Conservation (phyloP, 306 rosid genomes). For the Dryas alaskensis region DNA sequence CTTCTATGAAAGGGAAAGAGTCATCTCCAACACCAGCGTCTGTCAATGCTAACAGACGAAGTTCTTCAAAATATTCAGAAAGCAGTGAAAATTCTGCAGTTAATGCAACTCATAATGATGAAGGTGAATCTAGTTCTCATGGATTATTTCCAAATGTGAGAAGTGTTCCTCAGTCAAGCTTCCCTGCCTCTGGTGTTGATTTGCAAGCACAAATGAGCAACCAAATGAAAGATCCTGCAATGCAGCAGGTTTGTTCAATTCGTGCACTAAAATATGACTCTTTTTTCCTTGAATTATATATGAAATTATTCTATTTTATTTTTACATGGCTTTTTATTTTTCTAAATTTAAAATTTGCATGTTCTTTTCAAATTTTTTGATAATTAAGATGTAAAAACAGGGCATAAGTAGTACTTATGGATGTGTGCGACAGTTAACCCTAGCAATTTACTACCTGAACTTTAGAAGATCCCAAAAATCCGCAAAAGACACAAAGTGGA, state of each 20-base stretch:
- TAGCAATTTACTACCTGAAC: not conserved
- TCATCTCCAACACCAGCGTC: constrained; percentile 40
- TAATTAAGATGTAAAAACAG: not conserved
- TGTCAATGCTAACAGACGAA: constrained; percentile 31
- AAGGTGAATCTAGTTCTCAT: constrained; percentile 50
- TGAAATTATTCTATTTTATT: constrained; percentile 7
- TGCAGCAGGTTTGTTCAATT: constrained; percentile 71
- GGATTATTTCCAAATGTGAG: constrained; percentile 44
- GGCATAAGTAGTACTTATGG: not conserved
- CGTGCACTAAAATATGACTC: constrained; percentile 11
- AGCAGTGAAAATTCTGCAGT: constrained; percentile 35
- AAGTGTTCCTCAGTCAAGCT: constrained; percentile 50
- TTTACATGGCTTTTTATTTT: not conserved
- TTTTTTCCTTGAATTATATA: not conserved
- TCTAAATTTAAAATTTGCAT: not conserved
- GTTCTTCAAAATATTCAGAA: constrained; percentile 35
- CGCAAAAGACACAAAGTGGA: not conserved
- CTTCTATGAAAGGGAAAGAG: constrained; percentile 59
- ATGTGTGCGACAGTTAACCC: not conserved
- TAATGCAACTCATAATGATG: constrained; percentile 25
- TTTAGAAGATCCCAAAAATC: not conserved
- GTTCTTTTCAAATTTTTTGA: not conserved
- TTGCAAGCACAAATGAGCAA: constrained; percentile 92
- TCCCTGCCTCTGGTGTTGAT: constrained; percentile 66
- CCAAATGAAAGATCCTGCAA: constrained; percentile 96